Percentiles rank a stretch among this genome's conserved stretches.
These are phyloP conservation scores for Phyllosticta ampelicida DNA, from an alignment of 2,329 filamentous ascomycete genomes.

Conservation along the genomic window DNA sequence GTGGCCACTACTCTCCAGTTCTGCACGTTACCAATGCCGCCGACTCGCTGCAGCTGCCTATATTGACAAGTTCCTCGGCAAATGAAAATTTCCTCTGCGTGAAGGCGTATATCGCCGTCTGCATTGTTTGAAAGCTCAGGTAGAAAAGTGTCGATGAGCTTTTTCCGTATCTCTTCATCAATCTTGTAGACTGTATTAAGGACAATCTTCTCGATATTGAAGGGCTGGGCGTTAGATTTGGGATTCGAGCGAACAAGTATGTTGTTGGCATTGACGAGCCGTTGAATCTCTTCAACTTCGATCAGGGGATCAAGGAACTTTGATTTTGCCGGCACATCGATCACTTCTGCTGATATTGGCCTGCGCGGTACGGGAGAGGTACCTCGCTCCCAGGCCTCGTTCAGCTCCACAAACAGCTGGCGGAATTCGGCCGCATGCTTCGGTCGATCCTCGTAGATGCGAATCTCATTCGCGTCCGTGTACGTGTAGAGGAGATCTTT, in stretches of 20 bases:
- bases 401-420: constrained; percentile 72
- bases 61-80: constrained; percentile 50
- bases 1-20: constrained; percentile 74
- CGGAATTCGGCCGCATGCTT: constrained; percentile 70
- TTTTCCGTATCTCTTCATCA: constrained; percentile 56
- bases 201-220: constrained; percentile 75
- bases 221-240: constrained; percentile 36
- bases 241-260: constrained; percentile 38
- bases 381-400: constrained; percentile 43
- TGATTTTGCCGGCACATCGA: constrained; percentile 71
- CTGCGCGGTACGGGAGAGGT: constrained; percentile 42
- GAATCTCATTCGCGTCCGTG: constrained; percentile 67
- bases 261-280: constrained; percentile 85
- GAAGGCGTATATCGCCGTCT: constrained; percentile 63
- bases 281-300: constrained; percentile 76
- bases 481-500: constrained; percentile 78
- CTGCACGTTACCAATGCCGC: constrained; percentile 74
- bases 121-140: constrained; percentile 49
- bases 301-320: constrained; percentile 64
- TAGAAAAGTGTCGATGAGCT: constrained; percentile 41
- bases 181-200: constrained; percentile 93
- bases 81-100: constrained; percentile 88
- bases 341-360: constrained; percentile 65
- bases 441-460: constrained; percentile 52
- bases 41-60: constrained; percentile 59